phyloP scores from a whole-genome alignment of 2,329 filamentous ascomycete genomes.

The Clonostachys rosea region DNA sequence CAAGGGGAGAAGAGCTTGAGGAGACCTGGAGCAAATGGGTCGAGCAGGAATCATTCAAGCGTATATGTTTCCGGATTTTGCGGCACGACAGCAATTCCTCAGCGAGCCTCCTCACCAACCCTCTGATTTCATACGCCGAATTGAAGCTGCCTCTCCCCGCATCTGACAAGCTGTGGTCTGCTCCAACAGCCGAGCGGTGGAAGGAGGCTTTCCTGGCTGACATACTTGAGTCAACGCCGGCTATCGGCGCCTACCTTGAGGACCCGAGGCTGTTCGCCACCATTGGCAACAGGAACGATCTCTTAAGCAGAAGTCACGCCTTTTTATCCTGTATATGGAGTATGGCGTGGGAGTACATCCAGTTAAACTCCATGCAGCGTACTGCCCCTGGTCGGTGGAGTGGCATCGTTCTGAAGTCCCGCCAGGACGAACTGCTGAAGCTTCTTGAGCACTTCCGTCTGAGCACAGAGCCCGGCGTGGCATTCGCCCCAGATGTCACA shows the following conservation, averaged over 20 bases:
- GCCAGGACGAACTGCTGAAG: constrained; percentile 18
- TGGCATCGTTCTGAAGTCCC: constrained; percentile 13
- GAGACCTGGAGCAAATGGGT: constrained; percentile 19
- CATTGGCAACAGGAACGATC: constrained; percentile 3
- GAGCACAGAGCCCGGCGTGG: constrained; percentile 5
- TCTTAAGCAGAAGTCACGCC: constrained; percentile 3
- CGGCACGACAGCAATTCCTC: constrained; percentile 21
- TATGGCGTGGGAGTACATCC: constrained; percentile 20
- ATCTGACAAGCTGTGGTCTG: constrained; percentile 14
- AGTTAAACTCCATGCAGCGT: constrained; percentile 15
- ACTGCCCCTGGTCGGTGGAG: constrained; percentile 16
- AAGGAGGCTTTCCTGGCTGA: constrained; percentile 2
- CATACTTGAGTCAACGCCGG: neutral
- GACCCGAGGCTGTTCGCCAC: constrained; percentile 3
- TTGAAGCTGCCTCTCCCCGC: constrained; percentile 14
- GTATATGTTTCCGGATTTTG: constrained; percentile 17
- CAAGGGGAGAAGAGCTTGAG: constrained; percentile 5
- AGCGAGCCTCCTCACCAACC: constrained; percentile 17
- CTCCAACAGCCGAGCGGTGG: constrained; percentile 16
- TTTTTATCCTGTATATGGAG: constrained; percentile 16
- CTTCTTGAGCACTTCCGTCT: constrained; percentile 7
- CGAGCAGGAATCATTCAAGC: constrained; percentile 19
- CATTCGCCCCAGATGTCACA: constrained; percentile 11
- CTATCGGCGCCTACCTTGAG: constrained; percentile 11
- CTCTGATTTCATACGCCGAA: constrained; percentile 22